Evolutionary conservation across 2,329 filamentous ascomycete species (phyloP).

Genomic region (Didymella pinodella): DNA sequence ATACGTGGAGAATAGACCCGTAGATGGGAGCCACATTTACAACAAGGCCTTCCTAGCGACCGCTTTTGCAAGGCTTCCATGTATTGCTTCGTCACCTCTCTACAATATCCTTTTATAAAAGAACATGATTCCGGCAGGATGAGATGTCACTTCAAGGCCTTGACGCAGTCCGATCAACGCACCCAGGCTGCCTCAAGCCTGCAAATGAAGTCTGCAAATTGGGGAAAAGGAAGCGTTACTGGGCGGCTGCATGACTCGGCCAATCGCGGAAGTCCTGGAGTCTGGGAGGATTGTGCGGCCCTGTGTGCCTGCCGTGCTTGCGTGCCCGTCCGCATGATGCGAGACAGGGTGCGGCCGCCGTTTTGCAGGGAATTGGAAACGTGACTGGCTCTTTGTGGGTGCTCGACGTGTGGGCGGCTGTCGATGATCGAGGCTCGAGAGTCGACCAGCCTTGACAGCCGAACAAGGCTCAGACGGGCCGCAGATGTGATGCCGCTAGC

Average conservation of each 20-base stretch:
- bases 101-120: neutral
- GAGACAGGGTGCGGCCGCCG: constrained; percentile 19
- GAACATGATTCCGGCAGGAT: neutral
- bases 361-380: constrained; percentile 8
- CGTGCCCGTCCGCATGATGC: constrained; percentile 17
- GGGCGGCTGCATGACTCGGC: constrained; percentile 13
- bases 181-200: neutral
- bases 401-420: neutral
- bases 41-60: constrained; percentile 8
- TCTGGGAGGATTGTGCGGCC: constrained; percentile 7
- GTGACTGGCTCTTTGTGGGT: neutral
- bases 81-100: constrained; percentile 13
- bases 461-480: neutral
- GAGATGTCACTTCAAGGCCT: neutral
- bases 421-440: constrained; percentile 1
- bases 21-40: constrained; percentile 1
- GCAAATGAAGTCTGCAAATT: constrained; percentile 4
- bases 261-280: constrained; percentile 1
- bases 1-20: constrained; percentile 16
- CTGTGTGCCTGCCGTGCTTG: constrained; percentile 1
- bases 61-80: constrained; percentile 10
- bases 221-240: constrained; percentile 1
- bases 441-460: neutral
- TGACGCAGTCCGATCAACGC: neutral
- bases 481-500: neutral